Evolutionary conservation across 73 alveolate species (phyloP).

Genomic region (Blepharisma stoltei): DNA sequence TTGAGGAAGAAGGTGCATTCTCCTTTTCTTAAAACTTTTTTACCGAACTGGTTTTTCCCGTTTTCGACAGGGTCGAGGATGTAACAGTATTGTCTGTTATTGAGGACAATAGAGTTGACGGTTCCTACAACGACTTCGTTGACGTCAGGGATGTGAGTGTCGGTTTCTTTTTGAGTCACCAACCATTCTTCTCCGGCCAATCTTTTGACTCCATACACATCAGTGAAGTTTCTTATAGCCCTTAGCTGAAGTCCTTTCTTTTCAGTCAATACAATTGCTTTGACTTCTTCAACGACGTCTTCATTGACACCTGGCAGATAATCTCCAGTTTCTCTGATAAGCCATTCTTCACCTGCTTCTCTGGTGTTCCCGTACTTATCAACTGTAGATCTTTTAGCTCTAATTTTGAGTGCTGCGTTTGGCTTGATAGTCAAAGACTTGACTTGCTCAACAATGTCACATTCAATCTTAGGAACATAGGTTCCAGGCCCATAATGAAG

Average conservation of each 20-base stretch:
- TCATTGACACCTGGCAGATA: slow-evolving; percentile 66
- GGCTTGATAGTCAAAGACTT: slow-evolving; percentile 52
- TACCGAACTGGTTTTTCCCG: slow-evolving; percentile 63
- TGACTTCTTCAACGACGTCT: slow-evolving; percentile 45
- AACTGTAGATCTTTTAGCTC: slow-evolving; percentile 49
- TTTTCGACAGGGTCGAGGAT: slow-evolving; percentile 59
- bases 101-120: slow-evolving; percentile 50
- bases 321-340: slow-evolving; percentile 59
- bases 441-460: slow-evolving; percentile 36
- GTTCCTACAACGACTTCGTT: slow-evolving; percentile 52
- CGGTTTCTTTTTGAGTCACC: slow-evolving; percentile 57
- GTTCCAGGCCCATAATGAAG: slow-evolving; percentile 73
- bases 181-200: slow-evolving; percentile 85
- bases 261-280: slow-evolving; percentile 57
- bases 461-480: slow-evolving; percentile 68
- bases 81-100: slow-evolving; percentile 59
- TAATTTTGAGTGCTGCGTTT: slow-evolving; percentile 51
- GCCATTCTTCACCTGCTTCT: slow-evolving; percentile 83
- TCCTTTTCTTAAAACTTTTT: slow-evolving; percentile 58
- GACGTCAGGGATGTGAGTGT: slow-evolving; percentile 64
- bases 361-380: slow-evolving; percentile 56
- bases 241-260: slow-evolving; percentile 56
- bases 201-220: slow-evolving; percentile 63
- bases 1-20: slow-evolving; percentile 61
- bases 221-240: slow-evolving; percentile 63